Evolutionary conservation across 345 rosid genomes (phyloP), one percentile per base, ranked within the genome.

Genomic region (rapeseed (Brassica napus)): DNA sequence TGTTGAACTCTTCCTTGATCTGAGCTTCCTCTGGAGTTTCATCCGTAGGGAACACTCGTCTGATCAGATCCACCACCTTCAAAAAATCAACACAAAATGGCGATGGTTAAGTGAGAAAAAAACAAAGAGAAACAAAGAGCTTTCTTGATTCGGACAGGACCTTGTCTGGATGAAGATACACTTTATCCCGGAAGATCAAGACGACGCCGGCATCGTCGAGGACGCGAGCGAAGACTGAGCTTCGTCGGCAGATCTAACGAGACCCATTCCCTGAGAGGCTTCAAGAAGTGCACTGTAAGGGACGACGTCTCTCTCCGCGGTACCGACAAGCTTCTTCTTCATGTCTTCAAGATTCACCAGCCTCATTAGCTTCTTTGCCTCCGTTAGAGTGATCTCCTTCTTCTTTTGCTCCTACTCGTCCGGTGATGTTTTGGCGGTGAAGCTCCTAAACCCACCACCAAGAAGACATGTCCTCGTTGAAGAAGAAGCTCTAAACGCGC

Each of bases 141-240:
- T 71, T 39, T 4, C 34, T 42, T 9, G 14, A 76, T 34, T 39
- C 8, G 8, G 8, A 16, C 31, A 31, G 59, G 37, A 94, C 98
- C 98, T 94, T 94, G 21, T 90, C 89, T 4, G 98, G 98, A 58
- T 91, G 91, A 26, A 94, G 90, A 78, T 88, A 89, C 44, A 92
- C 97, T 84, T 87, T 89, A 77, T 94, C 93, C 6, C 98, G 89
- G 68, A 90, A 93, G 72, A 92, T 91, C 73, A 94, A 91, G 8
- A 92, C 65, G 28, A 90, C 91, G 4, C 97, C 98, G 9, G 98
- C 94, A 3, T 94, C 96, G 35, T 94, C 98, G 5, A 94, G 95
- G 32, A 87, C 86, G 4, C 88, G 24, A 23, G 24, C 24, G 24
- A 23, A 23, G 24, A 23, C 24, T 23, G 81, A 54, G 98, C 98